These are phyloP conservation scores for Proliferodiscus dingleyae DNA, from an alignment of 2,329 filamentous ascomycete genomes.

Conservation along the genomic window DNA sequence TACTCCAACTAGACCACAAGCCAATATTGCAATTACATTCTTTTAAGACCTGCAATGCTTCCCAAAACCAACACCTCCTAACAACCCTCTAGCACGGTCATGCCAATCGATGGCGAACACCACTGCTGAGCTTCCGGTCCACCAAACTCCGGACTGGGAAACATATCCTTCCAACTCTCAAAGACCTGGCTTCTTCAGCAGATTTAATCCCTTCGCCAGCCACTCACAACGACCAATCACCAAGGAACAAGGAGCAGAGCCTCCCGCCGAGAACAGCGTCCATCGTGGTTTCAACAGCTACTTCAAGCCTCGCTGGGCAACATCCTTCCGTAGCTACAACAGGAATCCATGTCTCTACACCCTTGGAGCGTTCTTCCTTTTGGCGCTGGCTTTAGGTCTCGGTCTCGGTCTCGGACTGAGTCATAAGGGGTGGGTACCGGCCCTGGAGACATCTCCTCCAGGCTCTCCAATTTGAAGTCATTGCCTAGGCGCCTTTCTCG, in stretches of 20 bases:
- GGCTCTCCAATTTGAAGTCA: conserved; percentile 6
- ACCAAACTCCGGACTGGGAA: conserved; percentile 26
- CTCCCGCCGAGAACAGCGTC: background rate
- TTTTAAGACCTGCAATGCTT: conserved; percentile 1
- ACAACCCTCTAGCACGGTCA: background rate
- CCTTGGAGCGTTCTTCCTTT: conserved; percentile 20
- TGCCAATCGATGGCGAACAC: background rate
- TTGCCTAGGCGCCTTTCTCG: too few species aligned
- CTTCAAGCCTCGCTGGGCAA: conserved; percentile 1
- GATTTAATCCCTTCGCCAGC: conserved; percentile 1
- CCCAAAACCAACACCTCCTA: background rate
- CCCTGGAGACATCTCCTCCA: conserved; percentile 16
- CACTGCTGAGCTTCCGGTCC: conserved; percentile 3
- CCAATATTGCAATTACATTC: conserved; percentile 1
- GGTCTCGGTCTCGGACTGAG: conserved; percentile 30
- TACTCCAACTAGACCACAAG: background rate
- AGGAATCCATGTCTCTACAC: conserved; percentile 11
- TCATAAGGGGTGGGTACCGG: conserved; percentile 20
- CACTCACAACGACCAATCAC: background rate
- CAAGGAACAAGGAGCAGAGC: background rate
- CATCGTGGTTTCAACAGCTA: background rate
- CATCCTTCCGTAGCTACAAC: conserved; percentile 8
- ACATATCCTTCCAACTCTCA: conserved; percentile 12
- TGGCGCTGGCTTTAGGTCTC: conserved; percentile 33
- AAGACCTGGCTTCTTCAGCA: conserved; percentile 15